A percentile compares a stretch with the other conserved stretches of the same genome.
Conservation (phyloP, 139 green algal species). For the Coelastrella sp. region DNA sequence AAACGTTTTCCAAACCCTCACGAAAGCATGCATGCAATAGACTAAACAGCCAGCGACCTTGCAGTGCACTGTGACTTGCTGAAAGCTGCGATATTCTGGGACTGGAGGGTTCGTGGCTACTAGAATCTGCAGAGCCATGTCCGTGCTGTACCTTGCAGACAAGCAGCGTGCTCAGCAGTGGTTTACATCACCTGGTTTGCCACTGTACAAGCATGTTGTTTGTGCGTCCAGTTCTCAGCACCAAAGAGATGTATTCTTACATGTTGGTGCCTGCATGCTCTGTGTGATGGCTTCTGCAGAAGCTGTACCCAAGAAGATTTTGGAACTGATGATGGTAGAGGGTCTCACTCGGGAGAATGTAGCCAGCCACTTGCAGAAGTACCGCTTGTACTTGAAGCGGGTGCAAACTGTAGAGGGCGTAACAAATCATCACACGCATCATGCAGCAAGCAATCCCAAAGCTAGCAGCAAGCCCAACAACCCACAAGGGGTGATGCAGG, state of each 20-base stretch:
- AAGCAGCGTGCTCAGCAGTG: too few species aligned
- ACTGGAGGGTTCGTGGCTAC: neutral
- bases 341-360: conserved; percentile 96
- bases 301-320: conserved; percentile 98
- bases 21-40: too few species aligned
- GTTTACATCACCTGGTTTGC: too few species aligned
- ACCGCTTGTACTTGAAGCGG: conserved; percentile 94
- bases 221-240: too few species aligned
- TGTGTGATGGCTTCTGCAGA: conserved; percentile 59
- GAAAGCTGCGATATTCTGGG: too few species aligned
- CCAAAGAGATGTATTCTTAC: too few species aligned
- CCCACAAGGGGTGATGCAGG: neutral
- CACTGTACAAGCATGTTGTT: too few species aligned
- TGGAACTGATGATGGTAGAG: conserved; percentile 96
- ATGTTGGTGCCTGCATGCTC: conserved; percentile 15
- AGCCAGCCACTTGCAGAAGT: conserved; percentile 96
- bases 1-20: too few species aligned
- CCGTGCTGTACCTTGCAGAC: too few species aligned
- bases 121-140: neutral
- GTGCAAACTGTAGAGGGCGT: conserved; percentile 55
- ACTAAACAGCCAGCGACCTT: too few species aligned
- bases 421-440: neutral
- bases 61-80: too few species aligned
- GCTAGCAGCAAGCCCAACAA: neutral
- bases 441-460: neutral